A percentile compares a stretch with the other conserved stretches of the same genome.
Conservation (phyloP, 305 asterid genomes). For the Solanum aculeatissimum region DNA sequence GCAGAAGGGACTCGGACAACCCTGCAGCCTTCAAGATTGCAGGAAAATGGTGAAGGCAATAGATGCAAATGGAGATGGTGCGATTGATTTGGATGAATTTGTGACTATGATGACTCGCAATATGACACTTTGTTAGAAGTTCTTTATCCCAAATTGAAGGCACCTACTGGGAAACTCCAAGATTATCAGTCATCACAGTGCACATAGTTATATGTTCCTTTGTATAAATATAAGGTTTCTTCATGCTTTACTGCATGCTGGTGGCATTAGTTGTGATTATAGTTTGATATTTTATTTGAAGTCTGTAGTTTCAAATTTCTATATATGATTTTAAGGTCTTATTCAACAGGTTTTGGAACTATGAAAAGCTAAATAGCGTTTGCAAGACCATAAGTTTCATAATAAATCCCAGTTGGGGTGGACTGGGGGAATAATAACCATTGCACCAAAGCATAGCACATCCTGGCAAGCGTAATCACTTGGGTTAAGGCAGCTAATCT, state of each 20-base stretch:
- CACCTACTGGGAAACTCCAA: neutral
- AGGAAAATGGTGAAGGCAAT: slow-evolving; percentile 70
- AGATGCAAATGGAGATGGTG: slow-evolving; percentile 83
- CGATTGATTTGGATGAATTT: slow-evolving; percentile 79
- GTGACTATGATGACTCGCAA: slow-evolving; percentile 71
- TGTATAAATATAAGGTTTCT: neutral
- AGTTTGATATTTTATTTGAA: neutral
- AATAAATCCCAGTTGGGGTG: neutral
- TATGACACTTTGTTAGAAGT: slow-evolving; percentile 15
- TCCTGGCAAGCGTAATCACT: neutral
- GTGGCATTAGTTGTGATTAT: neutral
- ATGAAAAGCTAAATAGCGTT: neutral
- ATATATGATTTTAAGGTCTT: neutral
- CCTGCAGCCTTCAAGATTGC: slow-evolving; percentile 61
- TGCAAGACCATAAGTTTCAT: neutral
- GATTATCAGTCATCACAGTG: neutral
- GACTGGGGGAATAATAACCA: neutral
- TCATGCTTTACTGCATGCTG: neutral
- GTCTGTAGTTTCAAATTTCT: neutral
- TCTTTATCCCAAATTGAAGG: neutral
- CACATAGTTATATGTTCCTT: neutral
- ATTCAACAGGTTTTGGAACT: neutral
- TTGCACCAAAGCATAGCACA: neutral
- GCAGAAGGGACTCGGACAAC: slow-evolving; percentile 60
- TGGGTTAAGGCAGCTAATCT: neutral